Percentiles rank a stretch among this genome's conserved stretches.
phyloP scores from a whole-genome alignment of 2,329 filamentous ascomycete genomes.

The Cercospora brassicicola region DNA sequence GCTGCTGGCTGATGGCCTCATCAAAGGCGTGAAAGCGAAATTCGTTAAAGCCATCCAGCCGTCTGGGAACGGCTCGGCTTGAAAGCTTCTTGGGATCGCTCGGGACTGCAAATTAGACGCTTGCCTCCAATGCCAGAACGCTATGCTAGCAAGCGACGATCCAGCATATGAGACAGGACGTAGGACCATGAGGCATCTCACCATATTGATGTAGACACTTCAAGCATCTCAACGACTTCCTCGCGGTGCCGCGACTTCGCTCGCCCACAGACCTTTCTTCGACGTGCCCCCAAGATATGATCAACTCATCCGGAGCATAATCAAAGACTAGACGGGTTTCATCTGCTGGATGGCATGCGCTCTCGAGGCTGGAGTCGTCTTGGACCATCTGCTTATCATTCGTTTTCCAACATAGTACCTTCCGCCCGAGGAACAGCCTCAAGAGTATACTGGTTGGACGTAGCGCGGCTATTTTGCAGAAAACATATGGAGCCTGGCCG shows the following conservation, averaged over 20 bases:
- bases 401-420: neutral
- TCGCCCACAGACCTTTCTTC: neutral
- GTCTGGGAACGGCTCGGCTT: neutral
- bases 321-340: neutral
- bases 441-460: neutral
- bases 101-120: neutral
- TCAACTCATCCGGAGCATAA: neutral
- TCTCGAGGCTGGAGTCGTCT: neutral
- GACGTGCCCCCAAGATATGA: neutral
- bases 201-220: neutral
- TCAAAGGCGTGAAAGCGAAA: slow-evolving; percentile 18
- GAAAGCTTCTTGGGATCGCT: neutral
- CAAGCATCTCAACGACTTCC: neutral
- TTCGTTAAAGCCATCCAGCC: slow-evolving; percentile 16
- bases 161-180: neutral
- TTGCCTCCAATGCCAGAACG: no score
- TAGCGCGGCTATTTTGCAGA: neutral
- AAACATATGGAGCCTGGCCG: neutral
- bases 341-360: neutral
- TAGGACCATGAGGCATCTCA: neutral
- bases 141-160: neutral
- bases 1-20: slow-evolving; percentile 25
- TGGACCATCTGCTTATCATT: neutral
- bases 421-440: neutral
- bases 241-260: neutral